Base-by-base conservation (phyloP, 331 rosid species). In the Saraca asoca region DNA sequence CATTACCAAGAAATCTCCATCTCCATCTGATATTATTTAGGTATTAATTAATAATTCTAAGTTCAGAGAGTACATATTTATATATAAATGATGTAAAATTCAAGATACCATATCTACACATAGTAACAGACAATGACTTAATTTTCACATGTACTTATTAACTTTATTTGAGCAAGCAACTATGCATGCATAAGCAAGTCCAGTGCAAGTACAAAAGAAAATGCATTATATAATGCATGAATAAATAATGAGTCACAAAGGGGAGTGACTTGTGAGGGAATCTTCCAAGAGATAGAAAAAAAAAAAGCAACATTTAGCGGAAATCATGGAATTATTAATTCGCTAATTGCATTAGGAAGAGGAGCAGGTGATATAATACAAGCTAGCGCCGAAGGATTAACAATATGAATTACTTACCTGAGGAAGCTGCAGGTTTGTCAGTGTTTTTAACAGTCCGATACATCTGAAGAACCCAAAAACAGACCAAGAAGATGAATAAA, bases 361-460 rank as follows among this genome's bases (percentile, higher is more conserved):
- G 11, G 43, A 39, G 43, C 43, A 62, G 74, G 57, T 76, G 51
- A 57, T 58, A 43, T 17, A 54, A 7, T 55, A 3, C 66, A 52
- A 68, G 65, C 3, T 24, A 24, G 31, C 31, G 43, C 5, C 43
- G 49, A 9, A 44, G 11, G 56, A 6, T 63, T 39, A 49, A 44
- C 66, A 78, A 66, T 66, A 70, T 49, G 53, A 81, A 75, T 74
- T 85, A 92, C 98, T 74, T 85, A 92, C 98, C 98, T 73, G 95
- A 85, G 75, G 95, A 87, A 73, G 85, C 86, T 68, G 85, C 84
- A 69, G 90, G 96, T 71, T 83, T 89, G 89, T 89, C 98, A 68
- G 98, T 87, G 78, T 85, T 92, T 83, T 87, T 92, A 35, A 92
- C 96, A 73, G 98, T 92, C 58, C 98, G 64, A 80, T 87, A 92